These are phyloP conservation scores for Pichia sp. DNA, from an alignment of 1,139 yeast genomes.

Conservation along the genomic window DNA sequence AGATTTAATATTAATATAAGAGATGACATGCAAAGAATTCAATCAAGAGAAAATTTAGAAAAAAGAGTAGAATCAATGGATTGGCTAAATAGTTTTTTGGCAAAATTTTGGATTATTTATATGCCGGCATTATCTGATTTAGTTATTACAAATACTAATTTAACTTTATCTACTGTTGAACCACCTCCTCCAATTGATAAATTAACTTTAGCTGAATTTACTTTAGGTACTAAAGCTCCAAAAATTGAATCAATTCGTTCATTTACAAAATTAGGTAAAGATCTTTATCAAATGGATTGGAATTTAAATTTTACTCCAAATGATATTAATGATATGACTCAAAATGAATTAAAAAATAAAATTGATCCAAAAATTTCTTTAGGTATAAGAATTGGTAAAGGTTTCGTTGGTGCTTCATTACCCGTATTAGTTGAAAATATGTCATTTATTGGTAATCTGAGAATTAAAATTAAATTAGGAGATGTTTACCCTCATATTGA, in stretches of 20 bases:
- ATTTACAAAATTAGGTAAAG: conserved; percentile 59
- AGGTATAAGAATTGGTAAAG: conserved; percentile 74
- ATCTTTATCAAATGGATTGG: conserved; percentile 77
- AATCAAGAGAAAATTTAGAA: conserved; percentile 55
- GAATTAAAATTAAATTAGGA: conserved; percentile 55
- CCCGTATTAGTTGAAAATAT: conserved; percentile 74
- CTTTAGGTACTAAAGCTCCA: conserved; percentile 76
- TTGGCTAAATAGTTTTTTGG: conserved; percentile 71
- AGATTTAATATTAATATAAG: conserved; percentile 66
- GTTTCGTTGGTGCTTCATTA: conserved; percentile 65
- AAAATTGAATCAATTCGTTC: conserved; percentile 64
- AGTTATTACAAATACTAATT: conserved; percentile 62
- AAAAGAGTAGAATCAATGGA: conserved; percentile 64
- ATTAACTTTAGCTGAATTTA: conserved; percentile 65
- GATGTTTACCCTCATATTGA: conserved; percentile 69
- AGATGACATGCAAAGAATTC: conserved; percentile 63
- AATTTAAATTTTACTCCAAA: conserved; percentile 73
- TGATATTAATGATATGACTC: conserved; percentile 78
- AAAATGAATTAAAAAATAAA: conserved; percentile 60
- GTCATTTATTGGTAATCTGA: conserved; percentile 67
- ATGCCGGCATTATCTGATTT: conserved; percentile 82
- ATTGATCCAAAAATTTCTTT: conserved; percentile 73
- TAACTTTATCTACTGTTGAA: conserved; percentile 58
- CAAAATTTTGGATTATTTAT: conserved; percentile 78
- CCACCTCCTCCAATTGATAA: conserved; percentile 81